Base-by-base conservation (phyloP, 179 eudicot species). In the Camellia oleifera region DNA sequence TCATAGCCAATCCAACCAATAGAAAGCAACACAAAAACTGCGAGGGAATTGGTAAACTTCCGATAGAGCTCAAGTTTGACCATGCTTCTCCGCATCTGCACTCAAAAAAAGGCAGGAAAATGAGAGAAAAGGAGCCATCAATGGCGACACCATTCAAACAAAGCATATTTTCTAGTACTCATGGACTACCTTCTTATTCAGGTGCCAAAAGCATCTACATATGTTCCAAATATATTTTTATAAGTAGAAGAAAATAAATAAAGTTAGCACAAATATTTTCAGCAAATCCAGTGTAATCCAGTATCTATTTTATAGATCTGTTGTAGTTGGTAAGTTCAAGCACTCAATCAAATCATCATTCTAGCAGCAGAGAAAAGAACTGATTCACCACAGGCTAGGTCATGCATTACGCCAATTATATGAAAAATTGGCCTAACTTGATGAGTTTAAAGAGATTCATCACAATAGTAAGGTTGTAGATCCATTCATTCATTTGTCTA, bases 1-100 rank as follows among this genome's bases (percentile, higher is more conserved):
- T 93, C 98, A 85, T 93, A 94, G 83, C 97, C 97, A 82, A 94
- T 89, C 97, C 97, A 94, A 85, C 96, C 97, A 79, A 94, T 91
- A 75, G 98, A 94, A 60, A 94, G 91, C 79, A 94, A 89, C 79
- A 94, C 97, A 81, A 90, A 90, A 56, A 94, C 82, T 40, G 98
- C 98, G 65, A 94, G 90, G 53, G 95, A 81, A 84, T 94, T 93
- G 44, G 98, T 94, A 71, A 93, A 94, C 76, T 89, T 94, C 75
- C 97, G 85, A 74, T 94, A 94, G 53, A 94, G 93, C 81, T 94
- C 98, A 76, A 94, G 90, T 77, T 94, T 94, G 69, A 92, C 96
- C 83, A 90, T 82, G 88, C 96, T 94, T 86, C 96, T 90, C 46
- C 92, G 89, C 72, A 90, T 82, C 98, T 93, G 91, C 58, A 79